Evolutionary conservation across 768 basidiomycete genomes (phyloP), one percentile per base, ranked within the genome.

Genomic region (Hirschioporus abietinus): DNA sequence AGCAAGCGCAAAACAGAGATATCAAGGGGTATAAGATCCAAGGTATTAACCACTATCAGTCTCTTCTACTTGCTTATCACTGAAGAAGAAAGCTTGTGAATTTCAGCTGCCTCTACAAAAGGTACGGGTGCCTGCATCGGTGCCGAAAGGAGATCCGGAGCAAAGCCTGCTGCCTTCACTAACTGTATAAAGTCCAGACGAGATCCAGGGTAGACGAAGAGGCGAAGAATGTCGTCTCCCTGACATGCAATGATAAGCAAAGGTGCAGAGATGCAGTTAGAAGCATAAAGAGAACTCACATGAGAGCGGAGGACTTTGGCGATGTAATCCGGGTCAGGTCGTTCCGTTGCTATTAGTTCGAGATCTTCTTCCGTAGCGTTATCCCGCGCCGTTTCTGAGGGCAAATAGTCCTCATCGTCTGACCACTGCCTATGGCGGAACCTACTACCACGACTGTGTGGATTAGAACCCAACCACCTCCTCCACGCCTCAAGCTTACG

Each of bases 401-500:
- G 66, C 12, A 75, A 4, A 12, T 61, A 76, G 17, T 70, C 68
- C 7, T 79, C 79, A 66, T 85, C 83, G 68, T 83, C 82, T 1
- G 79, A 80, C 79, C 82, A 80, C 68, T 83, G 82, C 67, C 80
- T 82, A 68, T 76, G 70, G 36, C 72, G 71, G 65, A 73, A 70
- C 72, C 80, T 82, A 20, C 76, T 76, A 64, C 79, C 79, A 62
- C 35, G 24, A 66, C 73, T 34, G 35, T 12, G 7, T 24, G 18
- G 0, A 42, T 18, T 35, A 25, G 30, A 18, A 0, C 78, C 82
- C 17, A 94, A 81, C 92, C 93, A 94, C 42, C 78, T 72, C 66
- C 78, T 80, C 92, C 93, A 94, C 12, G 91, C 73, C 65, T 93
- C 92, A 18, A 94, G 79, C 73, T 86, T 91, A 66, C 83, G 82